phyloP scores from a whole-genome alignment of 208 protist species.

The Balamuthia mandrillaris region DNA sequence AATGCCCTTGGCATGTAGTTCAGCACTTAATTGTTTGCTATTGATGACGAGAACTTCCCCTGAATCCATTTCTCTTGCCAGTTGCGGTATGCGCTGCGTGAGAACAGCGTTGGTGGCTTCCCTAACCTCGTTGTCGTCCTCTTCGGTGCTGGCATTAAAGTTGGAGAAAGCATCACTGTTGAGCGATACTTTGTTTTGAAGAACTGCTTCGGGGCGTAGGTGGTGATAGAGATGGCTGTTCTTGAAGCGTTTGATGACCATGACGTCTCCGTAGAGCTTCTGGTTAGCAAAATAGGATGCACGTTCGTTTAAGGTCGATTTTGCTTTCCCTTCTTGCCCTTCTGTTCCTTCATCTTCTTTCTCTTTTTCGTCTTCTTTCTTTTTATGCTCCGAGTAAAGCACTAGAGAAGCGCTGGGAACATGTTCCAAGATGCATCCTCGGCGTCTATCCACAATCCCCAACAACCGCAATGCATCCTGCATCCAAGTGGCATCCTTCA shows the following conservation, averaged over 20 bases:
- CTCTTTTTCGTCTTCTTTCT: neutral
- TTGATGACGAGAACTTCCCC: slow-evolving; percentile 11
- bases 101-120: neutral
- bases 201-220: neutral
- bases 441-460: neutral
- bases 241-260: slow-evolving; percentile 17
- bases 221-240: slow-evolving; percentile 16
- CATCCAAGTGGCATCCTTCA: neutral
- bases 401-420: neutral
- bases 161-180: slow-evolving; percentile 2
- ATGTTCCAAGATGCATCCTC: neutral
- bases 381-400: neutral
- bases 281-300: neutral
- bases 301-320: too few relatives aligned
- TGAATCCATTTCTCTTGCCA: neutral
- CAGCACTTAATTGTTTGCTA: neutral
- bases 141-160: neutral
- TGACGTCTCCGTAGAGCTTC: neutral
- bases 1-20: neutral
- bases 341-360: neutral
- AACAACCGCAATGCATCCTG: neutral
- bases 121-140: neutral
- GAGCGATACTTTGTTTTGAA: neutral
- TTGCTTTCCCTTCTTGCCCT: neutral
- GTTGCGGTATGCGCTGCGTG: neutral